Evolutionary conservation across 768 basidiomycete genomes (phyloP), one percentile per base, ranked within the genome.

Genomic region (Psilocybe cyanescens): DNA sequence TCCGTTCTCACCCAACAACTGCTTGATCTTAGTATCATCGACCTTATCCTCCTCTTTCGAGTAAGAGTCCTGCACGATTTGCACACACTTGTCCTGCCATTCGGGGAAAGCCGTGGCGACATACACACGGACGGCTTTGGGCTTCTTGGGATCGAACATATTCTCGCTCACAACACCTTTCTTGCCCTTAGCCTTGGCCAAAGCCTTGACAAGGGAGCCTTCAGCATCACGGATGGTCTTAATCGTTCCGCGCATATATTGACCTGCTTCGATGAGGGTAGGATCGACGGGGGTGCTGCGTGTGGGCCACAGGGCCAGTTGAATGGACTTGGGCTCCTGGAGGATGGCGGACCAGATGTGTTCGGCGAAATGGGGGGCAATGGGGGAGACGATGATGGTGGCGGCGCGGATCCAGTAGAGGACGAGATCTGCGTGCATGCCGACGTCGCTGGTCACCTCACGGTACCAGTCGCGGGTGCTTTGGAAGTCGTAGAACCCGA

Each of bases 401-500:
- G 94, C 87, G 60, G 81, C 76, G 52, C 87, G 86, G 72, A 98
- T 88, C 91, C 91, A 99, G 79, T 87, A 85, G 63, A 86, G 78
- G 69, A 97, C 87, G 49, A 99, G 85, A 62, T 95, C 95, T 52
- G 72, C 80, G 75, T 99, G 96, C 95, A 99, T 97, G 30, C 95
- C 94, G 52, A 89, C 79, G 62, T 95, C 93, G 6, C 85, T 79
- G 2, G 92, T 95, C 54, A 97, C 93, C 72, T 95, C 92, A 59
- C 95, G 93, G 74, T 99, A 99, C 90, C 95, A 95, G 72, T 99
- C 96, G 49, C 97, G 91, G 2, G 88, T 82, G 53, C 86, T 90
- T 74, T 98, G 94, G 65, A 96, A 84, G 70, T 97, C 95, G 82
- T 95, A 99, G 78, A 98, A 97, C 50, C 96, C 97, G 65, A 83